These are phyloP conservation scores for Podaxis sp. DNA, from an alignment of 768 basidiomycete genomes.

Conservation along the genomic window DNA sequence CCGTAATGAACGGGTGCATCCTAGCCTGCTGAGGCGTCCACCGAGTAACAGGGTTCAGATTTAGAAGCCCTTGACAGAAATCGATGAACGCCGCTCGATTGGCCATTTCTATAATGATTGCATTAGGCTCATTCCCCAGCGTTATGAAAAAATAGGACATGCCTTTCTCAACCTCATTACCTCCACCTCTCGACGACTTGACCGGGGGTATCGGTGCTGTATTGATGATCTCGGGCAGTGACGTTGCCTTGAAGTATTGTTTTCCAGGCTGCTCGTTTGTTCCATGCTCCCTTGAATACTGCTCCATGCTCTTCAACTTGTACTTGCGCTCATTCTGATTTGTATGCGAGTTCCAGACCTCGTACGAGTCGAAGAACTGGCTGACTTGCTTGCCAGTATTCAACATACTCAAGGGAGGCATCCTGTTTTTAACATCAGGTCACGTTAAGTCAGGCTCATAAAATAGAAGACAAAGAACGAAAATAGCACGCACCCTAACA, in stretches of 20 bases:
- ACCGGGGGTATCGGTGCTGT: conserved; percentile 89
- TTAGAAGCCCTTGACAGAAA: conserved; percentile 92
- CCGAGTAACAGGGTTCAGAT: conserved; percentile 91
- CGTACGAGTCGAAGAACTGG: conserved; percentile 87
- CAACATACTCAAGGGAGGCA: conserved; percentile 90
- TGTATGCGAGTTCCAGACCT: conserved; percentile 61
- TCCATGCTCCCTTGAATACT: conserved; percentile 94
- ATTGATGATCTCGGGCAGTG: conserved; percentile 93
- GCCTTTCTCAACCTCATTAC: conserved; percentile 91
- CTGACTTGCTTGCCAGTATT: conserved; percentile 93
- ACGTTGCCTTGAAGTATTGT: conserved; percentile 96
- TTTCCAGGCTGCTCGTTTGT: conserved; percentile 97
- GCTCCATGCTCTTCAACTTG: conserved; percentile 86
- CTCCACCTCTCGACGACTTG: conserved; percentile 67
- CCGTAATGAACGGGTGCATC: conserved; percentile 96
- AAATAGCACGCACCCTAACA: conserved; percentile 80
- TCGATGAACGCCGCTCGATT: conserved; percentile 95
- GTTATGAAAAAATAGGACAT: conserved; percentile 22
- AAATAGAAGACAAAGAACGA: conserved; percentile 1
- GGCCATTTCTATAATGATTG: conserved; percentile 75
- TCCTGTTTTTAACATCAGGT: conserved; percentile 40
- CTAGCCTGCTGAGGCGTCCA: conserved; percentile 98
- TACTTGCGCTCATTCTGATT: conserved; percentile 82
- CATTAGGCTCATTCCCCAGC: conserved; percentile 8
- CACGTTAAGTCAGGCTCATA: conserved; percentile 1